A percentile compares a stretch with the other conserved stretches of the same genome.
These are phyloP conservation scores for Mucor circinelloides DNA, from an alignment of 371 early-diverging fungal genomes.

Conservation along the genomic window DNA sequence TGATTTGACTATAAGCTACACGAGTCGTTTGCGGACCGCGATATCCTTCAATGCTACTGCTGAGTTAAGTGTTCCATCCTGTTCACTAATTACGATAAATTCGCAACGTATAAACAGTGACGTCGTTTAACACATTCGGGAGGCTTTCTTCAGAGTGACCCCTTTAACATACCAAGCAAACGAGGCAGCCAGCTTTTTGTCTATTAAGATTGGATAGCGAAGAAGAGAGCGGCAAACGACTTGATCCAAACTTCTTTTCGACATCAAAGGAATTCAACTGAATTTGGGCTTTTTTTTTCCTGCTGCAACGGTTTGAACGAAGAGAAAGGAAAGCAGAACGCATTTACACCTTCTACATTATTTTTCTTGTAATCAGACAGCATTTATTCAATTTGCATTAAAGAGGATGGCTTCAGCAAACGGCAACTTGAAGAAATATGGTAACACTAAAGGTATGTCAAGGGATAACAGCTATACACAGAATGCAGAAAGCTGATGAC, in stretches of 20 bases:
- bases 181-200: neutral
- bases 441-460: constrained; percentile 14
- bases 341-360: neutral
- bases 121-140: neutral
- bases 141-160: neutral
- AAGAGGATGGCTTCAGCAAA: constrained; percentile 10
- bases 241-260: neutral
- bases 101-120: neutral
- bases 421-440: constrained; percentile 16
- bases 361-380: neutral
- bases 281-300: neutral
- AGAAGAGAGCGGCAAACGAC: neutral
- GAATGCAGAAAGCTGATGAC: neutral
- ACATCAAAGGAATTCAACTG: neutral
- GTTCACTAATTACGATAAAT: too few species aligned
- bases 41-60: too few species aligned
- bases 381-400: neutral
- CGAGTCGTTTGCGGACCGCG: too few species aligned
- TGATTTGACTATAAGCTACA: too few species aligned
- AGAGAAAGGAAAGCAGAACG: neutral
- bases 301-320: neutral
- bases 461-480: neutral
- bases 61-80: too few species aligned
- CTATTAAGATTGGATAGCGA: neutral
- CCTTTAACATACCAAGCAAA: constrained; percentile 1